Percentiles rank a stretch among this genome's conserved stretches.
Conservation (phyloP, 805 yeast species). For the Babjeviella inositovora region DNA sequence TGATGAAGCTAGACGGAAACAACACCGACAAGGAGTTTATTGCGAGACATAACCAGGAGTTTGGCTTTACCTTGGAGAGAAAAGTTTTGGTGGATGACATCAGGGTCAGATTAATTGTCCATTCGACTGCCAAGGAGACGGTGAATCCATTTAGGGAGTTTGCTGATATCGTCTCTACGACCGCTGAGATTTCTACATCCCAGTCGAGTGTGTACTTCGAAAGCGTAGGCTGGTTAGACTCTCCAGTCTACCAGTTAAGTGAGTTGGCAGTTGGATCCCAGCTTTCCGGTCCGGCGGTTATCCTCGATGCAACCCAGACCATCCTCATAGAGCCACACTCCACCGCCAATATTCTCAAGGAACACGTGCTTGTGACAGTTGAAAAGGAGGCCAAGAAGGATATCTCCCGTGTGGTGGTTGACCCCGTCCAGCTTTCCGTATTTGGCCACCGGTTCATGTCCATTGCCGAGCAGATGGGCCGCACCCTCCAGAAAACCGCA, state of each 20-base stretch:
- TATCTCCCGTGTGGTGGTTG: conserved; percentile 19
- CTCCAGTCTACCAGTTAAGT: conserved; percentile 42
- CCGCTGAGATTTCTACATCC: no score
- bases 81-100: conserved; percentile 57
- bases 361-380: conserved; percentile 40
- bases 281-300: conserved; percentile 57
- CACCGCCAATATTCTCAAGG: conserved; percentile 33
- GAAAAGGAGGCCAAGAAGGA: conserved; percentile 5
- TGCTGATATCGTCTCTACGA: no score
- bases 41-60: conserved; percentile 47
- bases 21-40: conserved; percentile 27
- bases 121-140: conserved; percentile 2
- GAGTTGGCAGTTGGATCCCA: conserved; percentile 33
- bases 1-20: conserved; percentile 22
- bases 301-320: conserved; percentile 74
- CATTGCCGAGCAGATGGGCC: conserved; percentile 85
- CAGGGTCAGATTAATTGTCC: conserved; percentile 63
- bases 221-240: conserved; percentile 21
- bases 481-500: conserved; percentile 61
- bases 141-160: conserved; percentile 8
- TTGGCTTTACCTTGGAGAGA: conserved; percentile 49
- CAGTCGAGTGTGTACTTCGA: no score
- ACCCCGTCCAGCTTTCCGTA: conserved; percentile 60
- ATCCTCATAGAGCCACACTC: conserved; percentile 53
- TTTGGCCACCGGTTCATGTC: conserved; percentile 81